A percentile compares a stretch with the other conserved stretches of the same genome.
Conservation (phyloP, 2,329 filamentous ascomycete species). For the Claviceps purpurea region DNA sequence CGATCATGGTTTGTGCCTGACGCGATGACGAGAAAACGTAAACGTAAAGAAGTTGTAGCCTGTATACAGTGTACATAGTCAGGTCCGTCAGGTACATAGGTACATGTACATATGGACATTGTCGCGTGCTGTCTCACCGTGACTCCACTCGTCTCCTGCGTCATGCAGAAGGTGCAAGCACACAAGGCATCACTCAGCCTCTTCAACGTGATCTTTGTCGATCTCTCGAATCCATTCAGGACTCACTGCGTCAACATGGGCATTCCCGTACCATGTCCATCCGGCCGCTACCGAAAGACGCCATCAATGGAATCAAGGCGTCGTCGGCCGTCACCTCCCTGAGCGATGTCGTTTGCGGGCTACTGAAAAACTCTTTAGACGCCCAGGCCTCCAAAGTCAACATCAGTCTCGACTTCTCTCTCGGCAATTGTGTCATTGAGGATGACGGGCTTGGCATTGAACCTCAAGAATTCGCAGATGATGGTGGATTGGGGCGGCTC, state of each 20-base stretch:
- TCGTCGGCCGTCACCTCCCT: slow-evolving; percentile 68
- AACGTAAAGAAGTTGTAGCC: no score
- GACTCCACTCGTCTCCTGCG: neutral
- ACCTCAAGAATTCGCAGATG: slow-evolving; percentile 55
- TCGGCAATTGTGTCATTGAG: slow-evolving; percentile 66
- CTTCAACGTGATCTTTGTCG: neutral
- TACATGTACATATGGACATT: neutral
- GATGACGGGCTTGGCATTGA: slow-evolving; percentile 74
- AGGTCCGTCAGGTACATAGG: no score
- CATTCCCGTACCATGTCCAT: slow-evolving; percentile 42
- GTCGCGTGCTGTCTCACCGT: neutral
- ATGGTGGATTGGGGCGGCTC: slow-evolving; percentile 58
- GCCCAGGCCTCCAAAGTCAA: slow-evolving; percentile 56
- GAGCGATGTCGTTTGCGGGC: slow-evolving; percentile 53
- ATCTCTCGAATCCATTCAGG: neutral
- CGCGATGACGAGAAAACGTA: no score
- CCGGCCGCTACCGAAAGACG: slow-evolving; percentile 53
- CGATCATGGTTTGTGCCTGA: no score
- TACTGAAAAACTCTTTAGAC: slow-evolving; percentile 78
- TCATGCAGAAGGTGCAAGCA: neutral
- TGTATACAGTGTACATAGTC: no score
- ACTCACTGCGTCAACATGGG: slow-evolving; percentile 1
- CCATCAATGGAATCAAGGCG: slow-evolving; percentile 69
- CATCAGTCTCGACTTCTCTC: slow-evolving; percentile 58
- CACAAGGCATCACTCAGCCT: neutral